Evolutionary conservation across 257 asterid genomes (phyloP).

Genomic region (Jacaranda copaia): DNA sequence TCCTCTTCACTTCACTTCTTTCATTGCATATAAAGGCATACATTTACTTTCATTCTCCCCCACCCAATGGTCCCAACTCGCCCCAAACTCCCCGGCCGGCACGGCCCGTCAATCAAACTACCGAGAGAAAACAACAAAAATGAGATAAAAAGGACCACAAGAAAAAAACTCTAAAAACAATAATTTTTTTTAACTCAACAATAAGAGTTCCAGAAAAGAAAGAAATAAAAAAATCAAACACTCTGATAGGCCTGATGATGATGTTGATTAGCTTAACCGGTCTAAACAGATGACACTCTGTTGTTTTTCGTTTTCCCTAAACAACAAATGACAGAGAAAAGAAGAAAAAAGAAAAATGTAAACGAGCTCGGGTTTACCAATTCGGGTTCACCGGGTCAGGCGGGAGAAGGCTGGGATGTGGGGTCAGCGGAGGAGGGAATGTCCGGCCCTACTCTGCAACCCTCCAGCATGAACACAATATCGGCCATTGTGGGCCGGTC

Average conservation of each 20-base stretch:
- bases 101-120: conserved; percentile 26
- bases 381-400: conserved; percentile 36
- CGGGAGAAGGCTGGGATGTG: conserved; percentile 69
- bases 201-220: background rate
- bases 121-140: background rate
- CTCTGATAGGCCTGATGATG: background rate
- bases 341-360: conserved; percentile 21
- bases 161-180: background rate
- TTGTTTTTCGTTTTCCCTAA: background rate
- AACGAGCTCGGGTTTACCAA: conserved; percentile 31
- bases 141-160: background rate
- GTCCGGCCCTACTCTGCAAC: conserved; percentile 77
- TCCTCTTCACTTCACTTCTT: background rate
- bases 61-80: background rate
- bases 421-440: conserved; percentile 69
- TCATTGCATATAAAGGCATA: background rate
- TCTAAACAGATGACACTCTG: background rate
- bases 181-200: background rate
- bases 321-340: conserved; percentile 16
- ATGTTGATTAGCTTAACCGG: background rate
- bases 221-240: conserved; percentile 2
- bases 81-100: conserved; percentile 32
- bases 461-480: conserved; percentile 80
- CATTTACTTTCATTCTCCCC: conserved; percentile 16
- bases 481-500: conserved; percentile 79